Evolutionary conservation across 192 early-diverging fungal genomes (phyloP), one percentile per base, ranked within the genome.

Genomic region (Podila epicladia): DNA sequence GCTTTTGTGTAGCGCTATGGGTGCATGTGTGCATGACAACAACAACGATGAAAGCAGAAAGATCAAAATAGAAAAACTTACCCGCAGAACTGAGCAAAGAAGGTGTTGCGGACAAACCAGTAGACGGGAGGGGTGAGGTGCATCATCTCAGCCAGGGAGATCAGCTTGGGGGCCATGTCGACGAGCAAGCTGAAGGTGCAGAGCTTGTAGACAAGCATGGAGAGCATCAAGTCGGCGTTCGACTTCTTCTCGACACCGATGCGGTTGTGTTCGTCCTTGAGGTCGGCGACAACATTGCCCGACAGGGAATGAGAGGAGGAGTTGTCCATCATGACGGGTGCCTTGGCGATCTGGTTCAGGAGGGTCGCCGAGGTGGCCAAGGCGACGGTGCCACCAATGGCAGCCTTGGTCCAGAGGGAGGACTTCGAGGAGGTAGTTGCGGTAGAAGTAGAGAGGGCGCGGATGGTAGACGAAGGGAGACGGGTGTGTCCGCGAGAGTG

Each of bases 31-130:
- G 41, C 41, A 15, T 45, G 41, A 55, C 53, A 55, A 6, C n/a
- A 24, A 65, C 41, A 13, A 65, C 11, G 20, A 6, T 6, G 32
- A 13, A 28, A 55, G 12, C 3, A 63, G 65, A 59, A 41, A 58
- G 26, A 70, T 35, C 37, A 48, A 62, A 50, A 22, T 17, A 45
- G 4, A 45, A 15, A 24, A 9, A 50, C 85, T 58, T 84, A 92
- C 82, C 94, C 93, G 71, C 93, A 94, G 82, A 95, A 95, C 80
- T 96, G 95, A 50, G 89, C 86, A 85, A 96, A 98, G 80, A 98
- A 95, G 12, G 96, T 97, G 20, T 88, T 87, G 78, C 91, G 93
- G 69, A 97, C 85, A 31, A 94, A 82, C 50, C 85, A 88, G 84
- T 94, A 91, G 62, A 88, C 86, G 22, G 78, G 83, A 4, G 55